Percentiles rank a stretch among this genome's conserved stretches.
Evolutionary conservation across 2,329 filamentous ascomycete species (phyloP).

Genomic region (Bipolaris cookei): DNA sequence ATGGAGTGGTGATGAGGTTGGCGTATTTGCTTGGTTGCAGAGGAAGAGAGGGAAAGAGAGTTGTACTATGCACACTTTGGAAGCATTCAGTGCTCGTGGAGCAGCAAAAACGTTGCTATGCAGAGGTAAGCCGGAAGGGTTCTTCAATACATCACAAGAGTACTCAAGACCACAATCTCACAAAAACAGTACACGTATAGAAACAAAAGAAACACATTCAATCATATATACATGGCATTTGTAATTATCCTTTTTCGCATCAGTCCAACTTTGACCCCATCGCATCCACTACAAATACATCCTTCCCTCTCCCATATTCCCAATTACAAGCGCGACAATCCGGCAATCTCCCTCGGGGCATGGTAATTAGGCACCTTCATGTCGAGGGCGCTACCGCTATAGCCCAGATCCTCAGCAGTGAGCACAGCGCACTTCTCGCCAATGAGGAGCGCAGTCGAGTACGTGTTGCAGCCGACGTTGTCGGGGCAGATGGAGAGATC

Average conservation of each 20-base stretch:
- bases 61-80: too few species aligned
- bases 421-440: constrained; percentile 77
- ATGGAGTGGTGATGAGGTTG: too few species aligned
- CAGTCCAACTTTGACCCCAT: not conserved
- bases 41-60: not conserved
- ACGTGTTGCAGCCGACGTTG: constrained; percentile 69
- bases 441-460: constrained; percentile 74
- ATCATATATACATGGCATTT: not conserved
- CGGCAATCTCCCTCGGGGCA: constrained; percentile 54
- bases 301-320: too few species aligned
- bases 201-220: not conserved
- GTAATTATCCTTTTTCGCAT: not conserved
- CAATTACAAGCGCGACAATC: constrained; percentile 51
- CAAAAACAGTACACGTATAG: not conserved
- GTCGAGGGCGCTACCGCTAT: constrained; percentile 73
- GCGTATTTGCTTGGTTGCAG: not conserved
- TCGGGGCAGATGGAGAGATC: constrained; percentile 79
- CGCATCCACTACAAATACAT: not conserved
- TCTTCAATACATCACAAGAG: not conserved
- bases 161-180: not conserved
- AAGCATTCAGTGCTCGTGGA: too few species aligned
- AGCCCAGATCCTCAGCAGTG: constrained; percentile 74
- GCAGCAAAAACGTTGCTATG: too few species aligned
- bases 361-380: constrained; percentile 71
- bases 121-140: too few species aligned